Evolutionary conservation across 352 stramenopile species (phyloP), one percentile per base, ranked within the genome.

Genomic region (Pythium phragmiticola): DNA sequence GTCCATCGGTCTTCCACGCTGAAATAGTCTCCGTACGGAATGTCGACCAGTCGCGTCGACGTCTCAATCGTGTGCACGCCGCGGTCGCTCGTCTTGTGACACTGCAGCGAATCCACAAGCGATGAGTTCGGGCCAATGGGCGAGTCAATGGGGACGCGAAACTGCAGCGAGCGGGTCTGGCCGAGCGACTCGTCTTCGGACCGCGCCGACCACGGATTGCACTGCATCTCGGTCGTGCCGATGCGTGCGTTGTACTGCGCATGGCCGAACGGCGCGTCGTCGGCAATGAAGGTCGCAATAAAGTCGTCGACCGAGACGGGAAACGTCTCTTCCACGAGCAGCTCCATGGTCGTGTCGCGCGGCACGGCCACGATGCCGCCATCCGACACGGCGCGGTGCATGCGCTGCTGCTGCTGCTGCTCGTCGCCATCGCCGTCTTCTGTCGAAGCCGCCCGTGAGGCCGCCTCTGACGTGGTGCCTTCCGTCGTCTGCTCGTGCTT

Each of bases 11-110:
- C 83, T 63, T 94, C 84, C 3, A 95, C 87, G 57, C 81, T 92
- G 49, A 95, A 95, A 68, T 90, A 94, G 65, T 95, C 87, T 21
- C 87, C 84, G 59, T 95, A 95, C 6, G 87, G 87, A 57, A 95
- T 92, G 65, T 95, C 87, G 42, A 86, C 81, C 3, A 95, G 68
- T 33, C 80, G 74, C 8, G 87, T 95, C 23, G 84, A 92, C 14
- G 79, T 89, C 55, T 95, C 87, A 0, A 95, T 78, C 8, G 85
- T 71, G 36, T 73, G 69, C 8, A 82, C 60, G 1, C 73, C 70
- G 28, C 77, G 57, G 6, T 80, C 78, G 2, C 60, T 64, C 7
- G 68, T 64, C 56, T 89, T 90, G 5, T 81, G 68, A 33, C 75
- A 89, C 69, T 94, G 86, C 50, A 89, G 61, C 64, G 89, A 77